Conservation (phyloP, 176 grass and related monocot genomes). For the Raddia guianensis region DNA sequence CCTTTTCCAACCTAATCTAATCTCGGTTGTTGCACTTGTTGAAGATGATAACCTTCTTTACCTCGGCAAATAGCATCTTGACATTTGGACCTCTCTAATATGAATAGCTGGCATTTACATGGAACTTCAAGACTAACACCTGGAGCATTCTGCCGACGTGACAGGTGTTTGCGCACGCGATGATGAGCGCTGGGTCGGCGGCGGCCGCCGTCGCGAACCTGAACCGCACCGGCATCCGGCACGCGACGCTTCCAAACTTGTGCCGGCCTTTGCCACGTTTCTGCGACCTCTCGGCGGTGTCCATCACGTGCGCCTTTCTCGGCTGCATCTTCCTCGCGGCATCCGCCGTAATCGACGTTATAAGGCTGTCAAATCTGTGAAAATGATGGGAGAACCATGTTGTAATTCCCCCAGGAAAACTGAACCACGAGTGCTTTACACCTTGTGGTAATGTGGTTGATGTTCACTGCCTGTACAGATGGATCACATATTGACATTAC, state of each 20-base stretch:
- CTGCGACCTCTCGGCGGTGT: constrained; percentile 63
- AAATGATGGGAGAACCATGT: neutral
- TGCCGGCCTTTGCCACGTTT: constrained; percentile 78
- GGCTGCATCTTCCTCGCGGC: constrained; percentile 50
- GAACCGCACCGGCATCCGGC: constrained; percentile 72
- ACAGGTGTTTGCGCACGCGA: constrained; percentile 76
- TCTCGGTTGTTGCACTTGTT: constrained; percentile 7
- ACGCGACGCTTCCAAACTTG: constrained; percentile 69
- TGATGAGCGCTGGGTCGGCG: constrained; percentile 74
- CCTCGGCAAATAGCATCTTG: neutral
- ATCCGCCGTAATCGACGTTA: constrained; percentile 52
- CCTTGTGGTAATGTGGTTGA: no score
- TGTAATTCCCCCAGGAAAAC: neutral
- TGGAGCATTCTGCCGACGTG: neutral
- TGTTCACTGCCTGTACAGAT: constrained; percentile 21
- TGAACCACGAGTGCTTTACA: neutral
- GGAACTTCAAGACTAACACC: neutral
- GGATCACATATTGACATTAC: neutral
- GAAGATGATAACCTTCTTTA: constrained; percentile 22
- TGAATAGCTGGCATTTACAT: neutral
- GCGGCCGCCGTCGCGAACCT: constrained; percentile 68
- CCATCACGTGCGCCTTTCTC: constrained; percentile 70
- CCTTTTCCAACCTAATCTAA: constrained; percentile 24
- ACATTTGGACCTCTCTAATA: neutral
- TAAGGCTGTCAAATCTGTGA: constrained; percentile 58